Evolutionary conservation across 1,284 basidiomycete species (phyloP).

Genomic region (Sporisorium graminicola): DNA sequence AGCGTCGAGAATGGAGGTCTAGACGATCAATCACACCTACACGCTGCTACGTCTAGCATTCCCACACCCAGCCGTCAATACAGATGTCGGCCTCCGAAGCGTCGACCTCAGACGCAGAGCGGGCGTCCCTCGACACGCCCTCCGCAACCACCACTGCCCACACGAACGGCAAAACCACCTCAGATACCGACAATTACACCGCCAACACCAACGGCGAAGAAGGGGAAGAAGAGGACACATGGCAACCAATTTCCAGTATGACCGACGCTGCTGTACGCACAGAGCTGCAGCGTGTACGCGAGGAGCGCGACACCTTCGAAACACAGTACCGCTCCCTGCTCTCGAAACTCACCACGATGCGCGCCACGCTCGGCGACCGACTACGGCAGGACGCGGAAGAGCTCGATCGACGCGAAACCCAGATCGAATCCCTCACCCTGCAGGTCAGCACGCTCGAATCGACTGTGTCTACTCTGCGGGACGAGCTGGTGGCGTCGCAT

Average conservation of each 20-base stretch:
- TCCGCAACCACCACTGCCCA: neutral
- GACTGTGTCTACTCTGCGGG: constrained; percentile 12
- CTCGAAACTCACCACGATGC: constrained; percentile 90
- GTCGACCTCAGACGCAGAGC: neutral
- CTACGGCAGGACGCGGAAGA: constrained; percentile 87
- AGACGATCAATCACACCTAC: neutral
- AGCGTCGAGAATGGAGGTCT: neutral
- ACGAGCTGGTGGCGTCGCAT: constrained; percentile 52
- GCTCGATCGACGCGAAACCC: constrained; percentile 63
- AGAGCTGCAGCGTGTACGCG: constrained; percentile 62
- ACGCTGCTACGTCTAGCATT: neutral
- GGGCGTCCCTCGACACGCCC: constrained; percentile 14
- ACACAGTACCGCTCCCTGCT: constrained; percentile 88
- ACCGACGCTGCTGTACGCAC: constrained; percentile 7
- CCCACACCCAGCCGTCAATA: no score
- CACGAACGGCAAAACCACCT: constrained; percentile 14
- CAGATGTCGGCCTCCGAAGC: neutral
- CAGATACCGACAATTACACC: neutral
- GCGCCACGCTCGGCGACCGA: constrained; percentile 91
- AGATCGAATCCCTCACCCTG: constrained; percentile 60
- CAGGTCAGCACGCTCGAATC: constrained; percentile 21
- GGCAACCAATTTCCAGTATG: constrained; percentile 22
- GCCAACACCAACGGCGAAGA: neutral
- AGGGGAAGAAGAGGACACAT: constrained; percentile 2
- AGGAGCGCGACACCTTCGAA: constrained; percentile 87